Evolutionary conservation across 176 grass and related monocot genomes (phyloP), one percentile per base, ranked within the genome.

Genomic region (Elaeis guineensis): DNA sequence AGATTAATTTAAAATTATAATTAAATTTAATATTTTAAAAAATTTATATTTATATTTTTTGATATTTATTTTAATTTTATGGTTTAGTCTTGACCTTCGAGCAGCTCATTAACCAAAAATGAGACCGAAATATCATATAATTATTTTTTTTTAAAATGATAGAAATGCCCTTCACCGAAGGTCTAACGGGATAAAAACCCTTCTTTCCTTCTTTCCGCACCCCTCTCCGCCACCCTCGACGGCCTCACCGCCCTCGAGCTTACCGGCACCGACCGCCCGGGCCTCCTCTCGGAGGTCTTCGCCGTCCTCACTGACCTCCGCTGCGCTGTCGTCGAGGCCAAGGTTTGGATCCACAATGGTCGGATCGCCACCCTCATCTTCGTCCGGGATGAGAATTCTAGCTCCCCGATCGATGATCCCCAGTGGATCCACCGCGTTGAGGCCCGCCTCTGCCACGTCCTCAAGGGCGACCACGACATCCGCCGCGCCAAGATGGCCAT

Each of bases 221-320:
- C 32, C 21, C 21, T 14, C 19, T 39, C 55, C 16, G 52, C 4
- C 5, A 28, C 16, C 6, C 26, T 20, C 44, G 55, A n/a, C 16
- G 54, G 29, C 5, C 29, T 57, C 7, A 69, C 66, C 12, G 26
- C 54, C 12, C 39, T 69, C 52, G 66, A 69, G 66, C 66, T 69
- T 3, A 48, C 29, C 2, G 66, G 66, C n/a, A 16, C 66, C n/a
- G 5, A 69, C 66, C 66, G 66, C 14, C 53, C 54, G 15, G 66
- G 66, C 5, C 66, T 69, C 66, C 54, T 69, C 25, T 69, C 66
- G 2, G 66, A 69, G 20, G 66, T 57, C 52, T 69, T 57, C 65
- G 65, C 65, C 28, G 65, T 69, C 25, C 65, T 69, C 12, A 53
- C 28, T 4, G 65, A 69, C 12, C 65, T 69, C 1, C 5, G 39